These are phyloP conservation scores for Trametes punicea DNA, from an alignment of 768 basidiomycete genomes.

Conservation along the genomic window DNA sequence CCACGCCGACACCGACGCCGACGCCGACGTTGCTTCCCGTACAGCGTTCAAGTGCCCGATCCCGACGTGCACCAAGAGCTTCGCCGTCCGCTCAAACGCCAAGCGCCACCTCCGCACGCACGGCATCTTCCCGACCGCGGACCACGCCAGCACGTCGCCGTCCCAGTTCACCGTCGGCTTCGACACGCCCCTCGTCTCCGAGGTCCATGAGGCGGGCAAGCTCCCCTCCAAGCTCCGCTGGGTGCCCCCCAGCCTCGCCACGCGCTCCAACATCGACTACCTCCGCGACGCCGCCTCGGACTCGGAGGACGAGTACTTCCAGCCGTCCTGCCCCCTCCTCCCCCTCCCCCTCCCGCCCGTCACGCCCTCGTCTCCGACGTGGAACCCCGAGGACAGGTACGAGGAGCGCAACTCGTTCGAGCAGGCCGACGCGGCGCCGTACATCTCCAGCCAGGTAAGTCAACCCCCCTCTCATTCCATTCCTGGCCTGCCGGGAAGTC, in stretches of 20 bases:
- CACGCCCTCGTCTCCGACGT: slow-evolving; percentile 30
- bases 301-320: slow-evolving; percentile 30
- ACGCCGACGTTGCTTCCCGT: background rate
- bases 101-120: slow-evolving; percentile 78
- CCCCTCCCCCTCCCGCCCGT: slow-evolving; percentile 37
- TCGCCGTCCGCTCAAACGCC: slow-evolving; percentile 79
- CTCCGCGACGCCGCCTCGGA: slow-evolving; percentile 27
- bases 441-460: slow-evolving; percentile 35
- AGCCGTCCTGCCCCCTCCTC: slow-evolving; percentile 33
- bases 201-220: slow-evolving; percentile 38
- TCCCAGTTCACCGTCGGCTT: slow-evolving; percentile 40
- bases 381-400: slow-evolving; percentile 28
- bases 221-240: slow-evolving; percentile 38
- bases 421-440: slow-evolving; percentile 30
- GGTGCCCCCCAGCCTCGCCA: slow-evolving; percentile 39
- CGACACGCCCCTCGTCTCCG: slow-evolving; percentile 43
- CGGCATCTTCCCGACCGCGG: slow-evolving; percentile 43
- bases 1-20: background rate
- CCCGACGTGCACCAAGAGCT: slow-evolving; percentile 59
- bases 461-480: background rate
- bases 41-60: slow-evolving; percentile 50
- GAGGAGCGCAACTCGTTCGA: slow-evolving; percentile 36
- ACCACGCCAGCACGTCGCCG: slow-evolving; percentile 24
- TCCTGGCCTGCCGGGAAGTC: background rate
- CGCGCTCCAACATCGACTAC: slow-evolving; percentile 32